A percentile compares a stretch with the other conserved stretches of the same genome.
These are phyloP conservation scores for Gleditsia sinensis DNA, from an alignment of 306 rosid species.

Conservation along the genomic window DNA sequence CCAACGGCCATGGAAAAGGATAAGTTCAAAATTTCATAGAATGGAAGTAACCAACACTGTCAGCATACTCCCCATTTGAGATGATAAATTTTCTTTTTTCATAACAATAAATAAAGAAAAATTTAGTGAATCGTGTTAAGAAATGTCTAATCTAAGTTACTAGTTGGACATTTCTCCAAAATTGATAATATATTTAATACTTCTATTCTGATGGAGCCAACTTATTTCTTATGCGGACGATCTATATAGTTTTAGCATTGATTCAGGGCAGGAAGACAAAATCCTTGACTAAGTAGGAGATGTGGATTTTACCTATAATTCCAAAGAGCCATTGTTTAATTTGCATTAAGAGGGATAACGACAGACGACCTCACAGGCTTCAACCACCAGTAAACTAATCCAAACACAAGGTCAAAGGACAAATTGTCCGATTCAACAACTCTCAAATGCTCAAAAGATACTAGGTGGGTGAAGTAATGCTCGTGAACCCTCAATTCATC, in stretches of 20 bases:
- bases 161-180: background rate
- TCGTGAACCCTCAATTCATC: background rate
- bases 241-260: slow-evolving; percentile 5
- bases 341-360: slow-evolving; percentile 18
- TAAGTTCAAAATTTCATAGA: background rate
- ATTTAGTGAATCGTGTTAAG: background rate
- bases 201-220: background rate
- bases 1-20: slow-evolving; percentile 7
- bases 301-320: slow-evolving; percentile 14
- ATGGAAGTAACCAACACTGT: background rate
- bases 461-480: background rate
- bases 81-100: background rate
- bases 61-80: background rate
- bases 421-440: slow-evolving; percentile 24
- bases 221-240: background rate
- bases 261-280: slow-evolving; percentile 17
- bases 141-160: background rate
- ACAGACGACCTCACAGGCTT: slow-evolving; percentile 8
- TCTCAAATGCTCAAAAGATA: slow-evolving; percentile 3
- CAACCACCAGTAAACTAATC: slow-evolving; percentile 24
- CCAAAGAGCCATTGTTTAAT: slow-evolving; percentile 25
- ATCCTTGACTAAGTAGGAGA: slow-evolving; percentile 7
- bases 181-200: background rate
- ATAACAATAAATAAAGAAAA: background rate
- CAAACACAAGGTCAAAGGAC: slow-evolving; percentile 6